Percentiles rank a stretch among this genome's conserved stretches.
Evolutionary conservation across 305 asterid genomes (phyloP).

Genomic region (Rubia balearica): DNA sequence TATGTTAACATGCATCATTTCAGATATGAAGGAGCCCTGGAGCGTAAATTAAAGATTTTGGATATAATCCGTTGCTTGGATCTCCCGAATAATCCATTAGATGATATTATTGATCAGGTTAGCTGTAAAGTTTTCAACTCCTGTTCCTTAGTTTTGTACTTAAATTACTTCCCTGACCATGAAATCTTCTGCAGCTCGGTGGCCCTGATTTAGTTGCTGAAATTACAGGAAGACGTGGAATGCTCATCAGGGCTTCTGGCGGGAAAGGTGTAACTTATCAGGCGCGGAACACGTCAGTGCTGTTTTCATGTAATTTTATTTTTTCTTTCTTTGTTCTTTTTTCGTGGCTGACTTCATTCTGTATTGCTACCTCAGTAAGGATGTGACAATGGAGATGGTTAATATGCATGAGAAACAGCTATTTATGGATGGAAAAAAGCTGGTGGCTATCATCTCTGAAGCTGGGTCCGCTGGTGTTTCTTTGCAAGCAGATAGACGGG

Average conservation of each 20-base stretch:
- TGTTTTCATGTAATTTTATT: slow-evolving; percentile 15
- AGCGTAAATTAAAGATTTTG: slow-evolving; percentile 58
- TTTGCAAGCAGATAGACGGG: slow-evolving; percentile 98
- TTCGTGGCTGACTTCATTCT: slow-evolving; percentile 21
- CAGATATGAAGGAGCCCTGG: slow-evolving; percentile 83
- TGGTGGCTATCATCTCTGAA: slow-evolving; percentile 92
- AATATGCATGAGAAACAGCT: slow-evolving; percentile 96
- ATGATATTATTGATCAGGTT: slow-evolving; percentile 98
- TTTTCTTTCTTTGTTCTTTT: slow-evolving; percentile 17
- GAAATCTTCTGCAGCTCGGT: slow-evolving; percentile 63
- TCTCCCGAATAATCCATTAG: slow-evolving; percentile 97
- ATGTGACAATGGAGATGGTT: slow-evolving; percentile 96
- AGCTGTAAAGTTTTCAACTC: neutral
- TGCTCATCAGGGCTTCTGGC: slow-evolving; percentile 84
- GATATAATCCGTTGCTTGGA: slow-evolving; percentile 80
- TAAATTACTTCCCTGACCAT: slow-evolving; percentile 18
- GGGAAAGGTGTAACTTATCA: slow-evolving; percentile 98
- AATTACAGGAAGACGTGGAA: slow-evolving; percentile 95
- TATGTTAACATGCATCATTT: slow-evolving; percentile 16
- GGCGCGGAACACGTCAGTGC: slow-evolving; percentile 91
- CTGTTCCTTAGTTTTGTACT: neutral
- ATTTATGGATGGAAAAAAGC: slow-evolving; percentile 91
- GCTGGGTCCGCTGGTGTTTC: slow-evolving; percentile 99
- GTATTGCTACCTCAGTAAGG: slow-evolving; percentile 51
- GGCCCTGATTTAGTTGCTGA: slow-evolving; percentile 97